These are phyloP conservation scores for Solanum chilense DNA, from an alignment of 257 asterid genomes.

Conservation along the genomic window DNA sequence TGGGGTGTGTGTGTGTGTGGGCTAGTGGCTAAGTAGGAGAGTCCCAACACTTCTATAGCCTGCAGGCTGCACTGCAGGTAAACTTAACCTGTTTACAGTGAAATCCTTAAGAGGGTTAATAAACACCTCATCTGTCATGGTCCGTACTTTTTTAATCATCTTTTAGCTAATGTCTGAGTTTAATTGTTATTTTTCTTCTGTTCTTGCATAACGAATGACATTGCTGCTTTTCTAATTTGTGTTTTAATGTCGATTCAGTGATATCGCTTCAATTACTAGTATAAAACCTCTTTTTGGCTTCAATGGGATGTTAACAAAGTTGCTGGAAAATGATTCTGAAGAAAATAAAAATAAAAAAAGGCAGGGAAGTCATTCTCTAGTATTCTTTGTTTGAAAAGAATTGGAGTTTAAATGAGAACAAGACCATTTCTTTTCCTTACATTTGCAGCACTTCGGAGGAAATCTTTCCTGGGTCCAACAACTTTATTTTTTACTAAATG, in stretches of 20 bases:
- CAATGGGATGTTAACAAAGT: not conserved
- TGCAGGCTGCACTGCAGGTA: not conserved
- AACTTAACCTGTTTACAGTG: not conserved
- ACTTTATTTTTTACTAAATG: not conserved
- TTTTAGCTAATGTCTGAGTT: not conserved
- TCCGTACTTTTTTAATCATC: not conserved
- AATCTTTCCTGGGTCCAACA: not conserved
- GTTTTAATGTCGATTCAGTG: not conserved
- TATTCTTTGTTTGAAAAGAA: not conserved
- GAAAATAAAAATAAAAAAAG: not conserved
- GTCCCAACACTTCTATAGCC: not conserved
- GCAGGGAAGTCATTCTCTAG: not conserved
- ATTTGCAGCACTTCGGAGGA: not conserved
- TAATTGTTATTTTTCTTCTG: not conserved
- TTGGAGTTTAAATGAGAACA: not conserved
- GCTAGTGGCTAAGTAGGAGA: not conserved
- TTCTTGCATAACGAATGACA: not conserved
- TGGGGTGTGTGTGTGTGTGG: not conserved
- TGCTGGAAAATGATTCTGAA: not conserved
- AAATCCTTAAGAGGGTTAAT: not conserved
- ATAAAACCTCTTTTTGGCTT: not conserved
- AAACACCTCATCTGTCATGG: not conserved
- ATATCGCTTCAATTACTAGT: not conserved
- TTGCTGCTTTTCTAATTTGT: not conserved
- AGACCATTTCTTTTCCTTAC: not conserved